A percentile compares a stretch with the other conserved stretches of the same genome.
These are phyloP conservation scores for Ogataea paradorogensis DNA, from an alignment of 805 yeast species.

Conservation along the genomic window DNA sequence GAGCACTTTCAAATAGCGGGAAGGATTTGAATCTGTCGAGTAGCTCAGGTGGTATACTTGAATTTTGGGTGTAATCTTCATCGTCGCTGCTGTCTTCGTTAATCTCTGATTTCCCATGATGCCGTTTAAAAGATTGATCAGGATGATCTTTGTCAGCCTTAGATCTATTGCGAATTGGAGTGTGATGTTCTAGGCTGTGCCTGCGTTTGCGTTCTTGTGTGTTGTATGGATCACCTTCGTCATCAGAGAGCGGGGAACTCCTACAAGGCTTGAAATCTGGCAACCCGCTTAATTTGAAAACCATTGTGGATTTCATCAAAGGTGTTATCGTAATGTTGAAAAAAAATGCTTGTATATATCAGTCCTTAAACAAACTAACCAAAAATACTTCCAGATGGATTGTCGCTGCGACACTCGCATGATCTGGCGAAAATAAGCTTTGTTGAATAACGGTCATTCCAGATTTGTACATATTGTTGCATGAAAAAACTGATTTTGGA, in stretches of 20 bases:
- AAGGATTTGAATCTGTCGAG: conserved; percentile 53
- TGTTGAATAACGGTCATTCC: neutral
- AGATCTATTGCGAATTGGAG: neutral
- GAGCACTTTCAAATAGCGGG: conserved; percentile 65
- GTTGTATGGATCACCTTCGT: conserved; percentile 18
- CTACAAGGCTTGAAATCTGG: conserved; percentile 25
- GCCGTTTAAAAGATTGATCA: neutral
- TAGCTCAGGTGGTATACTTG: conserved; percentile 50
- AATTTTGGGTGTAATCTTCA: conserved; percentile 22
- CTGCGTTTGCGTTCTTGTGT: conserved; percentile 5
- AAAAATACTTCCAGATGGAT: neutral
- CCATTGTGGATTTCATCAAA: conserved; percentile 4
- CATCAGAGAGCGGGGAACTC: conserved; percentile 30
- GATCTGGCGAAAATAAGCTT: neutral
- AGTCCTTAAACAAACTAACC: conserved; percentile 3
- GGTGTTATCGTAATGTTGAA: neutral
- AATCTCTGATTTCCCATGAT: neutral
- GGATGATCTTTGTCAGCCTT: neutral
- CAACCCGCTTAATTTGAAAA: conserved; percentile 7
- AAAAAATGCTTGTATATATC: too few species aligned
- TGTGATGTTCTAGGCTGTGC: conserved; percentile 1
- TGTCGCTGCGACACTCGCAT: conserved; percentile 1
- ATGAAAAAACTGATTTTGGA: neutral
- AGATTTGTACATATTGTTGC: neutral
- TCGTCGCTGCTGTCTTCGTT: conserved; percentile 22